phyloP scores from a whole-genome alignment of 306 rosid species.

The Rubus parviflorus region DNA sequence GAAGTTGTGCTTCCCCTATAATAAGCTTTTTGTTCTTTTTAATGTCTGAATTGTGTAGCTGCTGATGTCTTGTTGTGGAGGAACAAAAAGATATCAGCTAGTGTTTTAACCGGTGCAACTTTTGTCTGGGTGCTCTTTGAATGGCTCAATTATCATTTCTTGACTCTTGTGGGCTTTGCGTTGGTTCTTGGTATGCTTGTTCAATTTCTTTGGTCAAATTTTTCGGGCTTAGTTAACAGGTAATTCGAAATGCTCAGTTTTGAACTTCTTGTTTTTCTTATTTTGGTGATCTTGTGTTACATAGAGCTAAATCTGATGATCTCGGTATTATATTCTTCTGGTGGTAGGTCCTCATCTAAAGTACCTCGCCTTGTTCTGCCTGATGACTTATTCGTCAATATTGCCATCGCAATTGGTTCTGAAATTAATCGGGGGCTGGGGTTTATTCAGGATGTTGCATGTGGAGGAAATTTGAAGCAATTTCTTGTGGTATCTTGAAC shows the following conservation, averaged over 20 bases:
- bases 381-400: slow-evolving; percentile 51
- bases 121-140: slow-evolving; percentile 83
- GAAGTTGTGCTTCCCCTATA: slow-evolving; percentile 8
- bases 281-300: background rate
- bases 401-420: slow-evolving; percentile 51
- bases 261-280: slow-evolving; percentile 27
- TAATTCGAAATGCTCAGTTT: slow-evolving; percentile 26
- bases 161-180: slow-evolving; percentile 56
- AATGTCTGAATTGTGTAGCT: slow-evolving; percentile 48
- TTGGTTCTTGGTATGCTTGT: slow-evolving; percentile 68
- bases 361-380: slow-evolving; percentile 78
- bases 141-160: slow-evolving; percentile 84
- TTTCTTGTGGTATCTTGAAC: slow-evolving; percentile 54
- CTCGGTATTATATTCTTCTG: slow-evolving; percentile 20
- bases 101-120: slow-evolving; percentile 72
- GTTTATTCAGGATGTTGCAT: slow-evolving; percentile 77
- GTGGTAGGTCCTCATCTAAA: slow-evolving; percentile 55
- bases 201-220: slow-evolving; percentile 81
- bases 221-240: slow-evolving; percentile 67
- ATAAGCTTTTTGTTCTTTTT: background rate
- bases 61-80: slow-evolving; percentile 97
- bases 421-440: slow-evolving; percentile 68
- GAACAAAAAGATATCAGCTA: slow-evolving; percentile 91
- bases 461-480: slow-evolving; percentile 76
- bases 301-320: slow-evolving; percentile 23